Conservation (phyloP, 2,329 filamentous ascomycete genomes). For the Scedosporium aurantiacum region DNA sequence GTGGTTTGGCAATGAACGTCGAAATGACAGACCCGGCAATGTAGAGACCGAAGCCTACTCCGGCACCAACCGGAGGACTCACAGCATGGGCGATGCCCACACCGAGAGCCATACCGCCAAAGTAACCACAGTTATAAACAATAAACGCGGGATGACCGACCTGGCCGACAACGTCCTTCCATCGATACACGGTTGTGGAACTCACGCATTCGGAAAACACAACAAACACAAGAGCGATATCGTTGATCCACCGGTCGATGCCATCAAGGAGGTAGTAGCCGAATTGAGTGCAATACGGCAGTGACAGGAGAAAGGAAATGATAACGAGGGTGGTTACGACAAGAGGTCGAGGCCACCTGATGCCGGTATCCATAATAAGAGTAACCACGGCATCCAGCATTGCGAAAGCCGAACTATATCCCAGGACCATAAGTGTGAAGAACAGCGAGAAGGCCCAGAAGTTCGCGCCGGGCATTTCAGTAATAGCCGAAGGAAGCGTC, state of each 20-base stretch:
- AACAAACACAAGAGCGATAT: constrained; percentile 42
- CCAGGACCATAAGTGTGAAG: constrained; percentile 46
- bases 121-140: constrained; percentile 39
- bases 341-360: constrained; percentile 31
- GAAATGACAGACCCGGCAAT: constrained; percentile 27
- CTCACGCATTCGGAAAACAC: constrained; percentile 40
- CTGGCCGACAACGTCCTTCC: constrained; percentile 33
- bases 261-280: constrained; percentile 44
- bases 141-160: constrained; percentile 31
- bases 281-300: constrained; percentile 47
- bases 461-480: constrained; percentile 45
- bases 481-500: constrained; percentile 44
- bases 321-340: constrained; percentile 39
- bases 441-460: constrained; percentile 49
- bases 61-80: constrained; percentile 32
- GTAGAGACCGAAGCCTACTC: constrained; percentile 41
- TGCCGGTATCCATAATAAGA: constrained; percentile 39
- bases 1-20: constrained; percentile 28
- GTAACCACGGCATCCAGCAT: constrained; percentile 48
- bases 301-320: constrained; percentile 39
- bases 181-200: constrained; percentile 42
- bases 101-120: constrained; percentile 40
- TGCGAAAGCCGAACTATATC: constrained; percentile 47
- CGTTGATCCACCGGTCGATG: constrained; percentile 45
- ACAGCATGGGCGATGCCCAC: constrained; percentile 37